These are phyloP conservation scores for Thecamonas trahens DNA, from an alignment of 78 protist genomes.

Conservation along the genomic window DNA sequence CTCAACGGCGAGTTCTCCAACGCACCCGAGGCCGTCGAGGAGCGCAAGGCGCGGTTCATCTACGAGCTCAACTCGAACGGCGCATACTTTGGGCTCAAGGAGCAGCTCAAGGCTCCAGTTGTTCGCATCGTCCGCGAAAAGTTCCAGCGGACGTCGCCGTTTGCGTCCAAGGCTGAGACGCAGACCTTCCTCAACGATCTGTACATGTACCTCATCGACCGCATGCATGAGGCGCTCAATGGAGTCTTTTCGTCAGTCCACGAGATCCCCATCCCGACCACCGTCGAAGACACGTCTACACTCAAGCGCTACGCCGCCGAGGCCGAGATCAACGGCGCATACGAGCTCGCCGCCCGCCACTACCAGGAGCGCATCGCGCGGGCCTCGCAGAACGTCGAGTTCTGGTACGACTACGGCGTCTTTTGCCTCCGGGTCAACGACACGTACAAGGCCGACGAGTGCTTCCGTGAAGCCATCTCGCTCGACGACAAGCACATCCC, in stretches of 20 bases:
- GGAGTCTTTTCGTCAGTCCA: neutral
- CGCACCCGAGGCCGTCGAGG: too few species aligned
- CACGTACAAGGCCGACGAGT: slow-evolving; percentile 38
- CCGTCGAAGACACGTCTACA: neutral
- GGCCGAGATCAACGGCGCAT: too few species aligned
- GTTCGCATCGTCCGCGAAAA: slow-evolving; percentile 21
- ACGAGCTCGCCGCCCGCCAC: too few species aligned
- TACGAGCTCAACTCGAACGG: slow-evolving; percentile 21
- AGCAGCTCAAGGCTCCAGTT: slow-evolving; percentile 17
- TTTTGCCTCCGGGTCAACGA: slow-evolving; percentile 13
- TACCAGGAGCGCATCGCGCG: slow-evolving; percentile 25
- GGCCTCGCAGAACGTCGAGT: neutral
- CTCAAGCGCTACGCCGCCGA: neutral
- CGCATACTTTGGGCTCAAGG: slow-evolving; percentile 13
- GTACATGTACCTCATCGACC: slow-evolving; percentile 12
- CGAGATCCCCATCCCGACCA: neutral
- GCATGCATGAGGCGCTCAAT: slow-evolving; percentile 18
- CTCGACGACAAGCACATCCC: neutral
- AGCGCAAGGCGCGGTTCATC: neutral
- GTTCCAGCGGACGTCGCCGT: neutral
- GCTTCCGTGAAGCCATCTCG: slow-evolving; percentile 36
- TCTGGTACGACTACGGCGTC: slow-evolving; percentile 35
- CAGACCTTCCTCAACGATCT: slow-evolving; percentile 5
- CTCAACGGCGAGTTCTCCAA: too few species aligned
- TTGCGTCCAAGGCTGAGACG: neutral